Percentiles rank a stretch among this genome's conserved stretches.
phyloP scores from a whole-genome alignment of 2,329 filamentous ascomycete genomes.

The Diaporthe longicolla region DNA sequence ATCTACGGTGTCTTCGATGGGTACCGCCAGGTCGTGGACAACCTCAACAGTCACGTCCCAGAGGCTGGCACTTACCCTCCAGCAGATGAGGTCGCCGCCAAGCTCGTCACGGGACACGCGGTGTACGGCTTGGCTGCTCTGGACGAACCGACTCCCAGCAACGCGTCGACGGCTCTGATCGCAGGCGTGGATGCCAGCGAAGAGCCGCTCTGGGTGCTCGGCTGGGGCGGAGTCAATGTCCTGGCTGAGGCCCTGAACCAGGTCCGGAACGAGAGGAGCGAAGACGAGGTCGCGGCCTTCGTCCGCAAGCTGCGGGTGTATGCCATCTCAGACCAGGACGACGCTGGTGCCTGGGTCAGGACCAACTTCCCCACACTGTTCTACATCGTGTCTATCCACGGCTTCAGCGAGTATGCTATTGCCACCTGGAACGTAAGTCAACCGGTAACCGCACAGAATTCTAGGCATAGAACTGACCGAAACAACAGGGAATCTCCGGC shows the following conservation, averaged over 20 bases:
- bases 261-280: constrained; percentile 50
- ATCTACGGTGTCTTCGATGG: constrained; percentile 60
- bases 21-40: constrained; percentile 60
- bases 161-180: constrained; percentile 52
- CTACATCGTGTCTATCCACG: constrained; percentile 65
- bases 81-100: constrained; percentile 51
- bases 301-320: constrained; percentile 59
- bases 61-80: constrained; percentile 58
- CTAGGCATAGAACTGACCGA: neutral
- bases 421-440: constrained; percentile 58
- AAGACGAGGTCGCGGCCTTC: constrained; percentile 52
- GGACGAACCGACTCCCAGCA: constrained; percentile 49
- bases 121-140: constrained; percentile 54
- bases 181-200: constrained; percentile 54
- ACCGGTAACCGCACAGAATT: neutral
- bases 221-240: constrained; percentile 65
- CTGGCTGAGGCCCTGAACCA: constrained; percentile 62
- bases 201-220: constrained; percentile 62
- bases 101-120: constrained; percentile 56
- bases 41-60: constrained; percentile 63
- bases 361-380: constrained; percentile 62
- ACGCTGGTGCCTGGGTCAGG: constrained; percentile 66
- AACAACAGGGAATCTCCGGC: constrained; percentile 59
- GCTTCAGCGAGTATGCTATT: constrained; percentile 63
- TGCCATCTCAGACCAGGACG: constrained; percentile 68